These are phyloP conservation scores for Xylaria sp. DNA, from an alignment of 2,329 filamentous ascomycete genomes.

Conservation along the genomic window DNA sequence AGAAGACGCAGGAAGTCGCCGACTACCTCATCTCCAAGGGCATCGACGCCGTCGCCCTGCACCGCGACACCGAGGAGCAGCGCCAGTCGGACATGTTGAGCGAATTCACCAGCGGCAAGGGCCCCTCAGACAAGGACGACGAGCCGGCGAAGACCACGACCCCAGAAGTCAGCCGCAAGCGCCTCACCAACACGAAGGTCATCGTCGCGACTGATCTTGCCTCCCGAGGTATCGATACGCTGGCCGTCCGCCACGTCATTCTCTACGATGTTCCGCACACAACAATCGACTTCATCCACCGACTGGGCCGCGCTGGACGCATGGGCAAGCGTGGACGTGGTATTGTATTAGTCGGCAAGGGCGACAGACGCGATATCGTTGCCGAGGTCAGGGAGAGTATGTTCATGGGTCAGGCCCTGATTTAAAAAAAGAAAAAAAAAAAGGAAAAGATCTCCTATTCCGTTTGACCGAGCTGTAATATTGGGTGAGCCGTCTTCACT, in stretches of 20 bases:
- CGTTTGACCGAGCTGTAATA: background rate
- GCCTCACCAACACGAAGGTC: conserved; percentile 74
- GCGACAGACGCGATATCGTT: conserved; percentile 85
- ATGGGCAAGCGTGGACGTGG: conserved; percentile 89
- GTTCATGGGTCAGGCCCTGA: conserved; percentile 74
- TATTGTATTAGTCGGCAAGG: conserved; percentile 82
- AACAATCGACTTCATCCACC: conserved; percentile 96
- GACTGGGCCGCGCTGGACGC: conserved; percentile 81
- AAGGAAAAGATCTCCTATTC: no score
- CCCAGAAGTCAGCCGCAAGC: conserved; percentile 38
- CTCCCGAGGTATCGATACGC: conserved; percentile 87
- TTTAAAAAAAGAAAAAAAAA: conserved; percentile 41
- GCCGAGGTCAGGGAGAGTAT: conserved; percentile 86
- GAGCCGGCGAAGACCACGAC: conserved; percentile 17
- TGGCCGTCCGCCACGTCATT: conserved; percentile 85
- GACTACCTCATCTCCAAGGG: conserved; percentile 76
- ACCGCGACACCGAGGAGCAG: conserved; percentile 74
- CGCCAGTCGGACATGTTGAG: conserved; percentile 72
- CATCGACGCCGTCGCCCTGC: conserved; percentile 80
- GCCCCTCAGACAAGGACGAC: conserved; percentile 30
- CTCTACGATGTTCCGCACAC: conserved; percentile 97
- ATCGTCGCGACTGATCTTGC: conserved; percentile 92
- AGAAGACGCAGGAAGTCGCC: conserved; percentile 76
- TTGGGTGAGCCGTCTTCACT: background rate
- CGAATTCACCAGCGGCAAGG: conserved; percentile 59